A percentile compares a stretch with the other conserved stretches of the same genome.
Conservation (phyloP, 331 rosid genomes). For the Malus hybrid region DNA sequence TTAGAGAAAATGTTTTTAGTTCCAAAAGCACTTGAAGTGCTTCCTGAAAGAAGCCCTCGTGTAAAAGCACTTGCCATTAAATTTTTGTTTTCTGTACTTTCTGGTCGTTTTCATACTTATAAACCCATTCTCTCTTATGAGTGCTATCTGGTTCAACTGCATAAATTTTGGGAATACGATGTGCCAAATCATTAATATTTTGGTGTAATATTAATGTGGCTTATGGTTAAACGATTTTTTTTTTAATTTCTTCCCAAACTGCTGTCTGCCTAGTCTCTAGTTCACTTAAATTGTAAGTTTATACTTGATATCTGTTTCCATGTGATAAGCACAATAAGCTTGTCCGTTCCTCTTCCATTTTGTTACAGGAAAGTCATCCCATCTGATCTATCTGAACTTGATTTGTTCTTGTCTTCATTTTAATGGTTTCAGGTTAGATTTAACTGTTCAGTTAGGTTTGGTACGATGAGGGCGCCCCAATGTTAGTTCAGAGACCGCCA, state of each 20-base stretch:
- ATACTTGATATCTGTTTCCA: background rate
- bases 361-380: background rate
- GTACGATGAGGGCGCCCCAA: slow-evolving; percentile 85
- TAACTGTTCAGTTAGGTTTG: slow-evolving; percentile 52
- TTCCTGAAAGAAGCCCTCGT: too few species aligned
- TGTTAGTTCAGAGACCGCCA: slow-evolving; percentile 68
- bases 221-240: too few species aligned
- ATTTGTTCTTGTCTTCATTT: background rate
- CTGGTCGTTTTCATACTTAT: background rate
- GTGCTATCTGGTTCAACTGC: too few species aligned
- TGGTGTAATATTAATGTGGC: too few species aligned
- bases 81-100: background rate
- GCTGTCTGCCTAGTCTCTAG: too few species aligned
- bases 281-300: background rate
- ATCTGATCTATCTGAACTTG: background rate
- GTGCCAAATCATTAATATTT: too few species aligned
- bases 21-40: too few species aligned
- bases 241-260: too few species aligned
- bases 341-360: background rate
- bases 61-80: too few species aligned
- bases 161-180: too few species aligned
- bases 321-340: too few species aligned
- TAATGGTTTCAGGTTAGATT: background rate
- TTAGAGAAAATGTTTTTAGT: too few species aligned
- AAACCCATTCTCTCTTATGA: background rate